phyloP scores from a whole-genome alignment of 2,329 filamentous ascomycete species.

The Acrocalymma vagum region DNA sequence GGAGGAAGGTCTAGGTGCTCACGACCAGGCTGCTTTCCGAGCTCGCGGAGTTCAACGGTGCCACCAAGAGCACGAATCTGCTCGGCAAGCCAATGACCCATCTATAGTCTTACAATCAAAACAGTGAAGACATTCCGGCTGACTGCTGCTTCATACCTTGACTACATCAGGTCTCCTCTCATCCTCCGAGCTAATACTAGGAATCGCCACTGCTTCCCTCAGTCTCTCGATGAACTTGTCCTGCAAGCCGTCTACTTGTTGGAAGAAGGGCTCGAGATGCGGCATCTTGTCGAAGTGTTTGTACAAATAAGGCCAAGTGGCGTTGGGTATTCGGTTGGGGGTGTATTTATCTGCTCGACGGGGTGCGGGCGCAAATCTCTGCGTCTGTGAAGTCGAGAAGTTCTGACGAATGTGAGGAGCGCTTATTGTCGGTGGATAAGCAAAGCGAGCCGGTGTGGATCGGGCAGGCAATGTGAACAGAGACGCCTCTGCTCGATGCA shows the following conservation, averaged over 20 bases:
- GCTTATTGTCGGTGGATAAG: conserved; percentile 41
- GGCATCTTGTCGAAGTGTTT: conserved; percentile 70
- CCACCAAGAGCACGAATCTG: conserved; percentile 88
- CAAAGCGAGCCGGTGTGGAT: conserved; percentile 24
- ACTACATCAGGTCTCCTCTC: conserved; percentile 90
- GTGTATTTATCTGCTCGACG: conserved; percentile 24
- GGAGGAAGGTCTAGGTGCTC: conserved; percentile 92
- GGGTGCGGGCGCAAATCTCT: conserved; percentile 14
- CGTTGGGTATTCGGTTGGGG: conserved; percentile 27
- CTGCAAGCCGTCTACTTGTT: conserved; percentile 84
- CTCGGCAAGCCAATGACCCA: conserved; percentile 88
- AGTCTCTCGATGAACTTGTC: conserved; percentile 89
- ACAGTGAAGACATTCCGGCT: not conserved
- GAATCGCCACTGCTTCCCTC: conserved; percentile 91
- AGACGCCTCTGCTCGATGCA: conserved; percentile 21
- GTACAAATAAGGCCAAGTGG: conserved; percentile 58
- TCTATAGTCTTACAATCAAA: conserved; percentile 55
- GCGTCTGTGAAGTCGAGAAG: conserved; percentile 16
- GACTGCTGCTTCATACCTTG: conserved; percentile 58
- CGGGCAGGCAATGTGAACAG: conserved; percentile 38
- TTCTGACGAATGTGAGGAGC: conserved; percentile 22
- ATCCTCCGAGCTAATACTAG: conserved; percentile 92
- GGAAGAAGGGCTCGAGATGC: conserved; percentile 92
- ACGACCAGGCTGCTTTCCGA: conserved; percentile 92
- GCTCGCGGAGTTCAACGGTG: conserved; percentile 81